These are phyloP conservation scores for Silene noctiflora DNA, from an alignment of 179 eudicot genomes.

Conservation along the genomic window DNA sequence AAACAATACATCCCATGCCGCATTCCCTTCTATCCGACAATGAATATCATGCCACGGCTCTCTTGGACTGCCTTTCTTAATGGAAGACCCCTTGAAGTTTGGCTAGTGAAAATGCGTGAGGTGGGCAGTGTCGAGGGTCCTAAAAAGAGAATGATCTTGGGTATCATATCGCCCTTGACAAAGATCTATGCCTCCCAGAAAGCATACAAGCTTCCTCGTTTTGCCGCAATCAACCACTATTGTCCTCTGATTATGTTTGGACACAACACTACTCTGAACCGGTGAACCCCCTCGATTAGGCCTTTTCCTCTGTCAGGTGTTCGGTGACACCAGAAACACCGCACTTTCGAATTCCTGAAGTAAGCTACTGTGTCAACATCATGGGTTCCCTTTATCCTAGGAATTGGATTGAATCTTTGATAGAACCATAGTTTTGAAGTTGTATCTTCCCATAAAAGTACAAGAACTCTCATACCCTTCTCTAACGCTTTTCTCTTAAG, in stretches of 20 bases:
- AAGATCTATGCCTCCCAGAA: conserved; percentile 72
- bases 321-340: conserved; percentile 44
- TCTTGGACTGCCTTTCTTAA: conserved; percentile 62
- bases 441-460: no score
- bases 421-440: no score
- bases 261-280: conserved; percentile 39
- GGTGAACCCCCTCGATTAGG: conserved; percentile 39
- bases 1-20: conserved; percentile 71
- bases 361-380: conserved; percentile 53
- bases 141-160: conserved; percentile 50
- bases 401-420: conserved; percentile 32
- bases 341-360: conserved; percentile 46
- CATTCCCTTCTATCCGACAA: conserved; percentile 67
- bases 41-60: conserved; percentile 91
- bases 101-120: conserved; percentile 65
- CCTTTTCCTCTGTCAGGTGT: conserved; percentile 39
- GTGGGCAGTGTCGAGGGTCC: conserved; percentile 47
- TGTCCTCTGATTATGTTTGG: conserved; percentile 75
- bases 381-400: conserved; percentile 63
- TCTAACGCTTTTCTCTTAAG: no score
- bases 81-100: conserved; percentile 49
- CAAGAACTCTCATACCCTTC: no score
- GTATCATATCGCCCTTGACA: conserved; percentile 69
- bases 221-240: conserved; percentile 42
- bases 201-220: conserved; percentile 44